These are phyloP conservation scores for Xylariaceae sp. DNA, from an alignment of 2,329 filamentous ascomycete species.

Conservation along the genomic window DNA sequence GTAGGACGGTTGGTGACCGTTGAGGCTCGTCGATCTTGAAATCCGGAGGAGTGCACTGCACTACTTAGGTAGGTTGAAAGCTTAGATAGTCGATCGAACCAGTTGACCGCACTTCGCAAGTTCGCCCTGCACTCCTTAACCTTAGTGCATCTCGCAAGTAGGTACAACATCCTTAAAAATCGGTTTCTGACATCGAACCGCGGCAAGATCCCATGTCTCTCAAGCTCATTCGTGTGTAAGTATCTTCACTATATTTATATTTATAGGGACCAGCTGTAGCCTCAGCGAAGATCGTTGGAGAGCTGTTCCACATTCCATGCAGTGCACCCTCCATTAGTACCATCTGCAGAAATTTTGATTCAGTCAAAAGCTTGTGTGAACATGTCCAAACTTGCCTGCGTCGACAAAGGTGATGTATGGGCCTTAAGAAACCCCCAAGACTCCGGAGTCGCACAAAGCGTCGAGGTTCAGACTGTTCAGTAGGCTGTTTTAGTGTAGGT, in stretches of 20 bases:
- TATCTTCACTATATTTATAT: no score
- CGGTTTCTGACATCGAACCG: background rate
- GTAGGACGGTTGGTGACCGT: no score
- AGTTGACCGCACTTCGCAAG: no score
- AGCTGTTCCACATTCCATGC: background rate
- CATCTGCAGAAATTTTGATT: background rate
- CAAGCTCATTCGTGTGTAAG: background rate
- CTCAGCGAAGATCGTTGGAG: background rate
- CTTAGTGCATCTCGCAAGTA: background rate
- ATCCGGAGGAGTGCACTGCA: no score
- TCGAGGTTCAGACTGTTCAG: no score
- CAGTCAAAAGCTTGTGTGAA: background rate
- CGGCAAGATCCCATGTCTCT: background rate
- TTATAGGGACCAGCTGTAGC: background rate
- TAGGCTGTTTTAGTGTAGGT: no score
- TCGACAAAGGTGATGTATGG: background rate
- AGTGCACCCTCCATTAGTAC: background rate
- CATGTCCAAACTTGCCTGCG: background rate
- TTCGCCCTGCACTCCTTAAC: no score
- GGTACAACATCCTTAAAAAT: background rate
- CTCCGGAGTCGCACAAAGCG: no score
- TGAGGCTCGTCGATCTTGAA: background rate
- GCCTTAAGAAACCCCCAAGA: no score
- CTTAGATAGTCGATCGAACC: no score
- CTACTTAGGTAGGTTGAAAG: no score